Base-by-base conservation (phyloP, 2,329 filamentous ascomycete species). In the Penicillium sp. region DNA sequence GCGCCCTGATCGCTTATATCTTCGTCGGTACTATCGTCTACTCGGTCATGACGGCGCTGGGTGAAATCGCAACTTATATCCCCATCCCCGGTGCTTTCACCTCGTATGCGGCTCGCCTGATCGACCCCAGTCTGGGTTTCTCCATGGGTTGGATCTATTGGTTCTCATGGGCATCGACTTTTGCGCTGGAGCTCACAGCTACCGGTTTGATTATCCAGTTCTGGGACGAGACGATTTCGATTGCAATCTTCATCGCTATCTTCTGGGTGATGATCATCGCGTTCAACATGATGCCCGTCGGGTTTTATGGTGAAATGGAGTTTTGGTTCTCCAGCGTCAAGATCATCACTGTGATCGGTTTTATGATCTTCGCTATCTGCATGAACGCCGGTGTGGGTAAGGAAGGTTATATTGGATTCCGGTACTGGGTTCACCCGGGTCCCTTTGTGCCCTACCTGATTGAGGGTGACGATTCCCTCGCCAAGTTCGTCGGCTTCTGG, bases 91-190 rank as follows among this genome's bases (percentile, higher is more conserved):
- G 90, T 60, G 88, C 89, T 35, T 93, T 93, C 74, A 91, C 89
- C 50, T 84, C 88, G 38, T 93, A 93, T 70, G 90, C 91, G 24
- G 84, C 87, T 49, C 89, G 91, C 17, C 92, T 93, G 71, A 84
- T 92, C 64, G 88, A 91, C 69, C 88, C 86, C 15, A 88, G 87
- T 53, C 79, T 92, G 57, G 90, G 89, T 9, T 93, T 92, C 70
- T 84, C 89, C 28, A 89, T 92, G 84, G 91, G 91, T 28, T 93
- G 90, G 90, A 88, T 91, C 62, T 93, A 93, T 77, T 93, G 89
- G 88, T 92, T 92, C 71, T 88, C 85, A 40, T 93, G 89, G 89
- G 83, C 87, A 19, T 86, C 89, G 60, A 92, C 90, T 0, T 91
- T 86, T 67, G 89, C 89, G 1, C 83, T 92, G 10, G 90, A 93